Base-by-base conservation (phyloP, 2,329 filamentous ascomycete species). In the Aspergillus alliaceus region DNA sequence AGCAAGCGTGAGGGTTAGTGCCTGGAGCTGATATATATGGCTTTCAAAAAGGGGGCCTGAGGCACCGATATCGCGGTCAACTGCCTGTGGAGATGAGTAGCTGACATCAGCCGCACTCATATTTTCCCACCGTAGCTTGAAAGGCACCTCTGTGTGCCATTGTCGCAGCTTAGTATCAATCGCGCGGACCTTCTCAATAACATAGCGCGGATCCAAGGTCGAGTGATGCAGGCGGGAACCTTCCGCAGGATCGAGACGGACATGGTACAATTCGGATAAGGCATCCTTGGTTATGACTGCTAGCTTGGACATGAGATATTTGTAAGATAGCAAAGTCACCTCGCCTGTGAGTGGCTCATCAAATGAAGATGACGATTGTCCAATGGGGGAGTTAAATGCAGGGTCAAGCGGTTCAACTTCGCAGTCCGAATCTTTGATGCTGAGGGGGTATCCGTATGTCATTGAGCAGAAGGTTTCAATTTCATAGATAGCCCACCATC, bases 401-500 rank as follows among this genome's bases (percentile, higher is more conserved):
- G 73, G 68, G 31, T 74, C 64, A 6, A 75, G 51, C 0, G 62
- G 53, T 7, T 69, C 67, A 0, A 74, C 65, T 24, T 70, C 66
- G 14, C 69, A 75, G 53, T 76, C 74, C 0, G 46, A 54, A 32
- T 74, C 73, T 0, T 59, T 59, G 14, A 76, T 74, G 6, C 66
- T 64, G 18, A 64, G 64, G 3, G 75, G 74, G 40, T 73, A 76
- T 1, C 75, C 74, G 35, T 77, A 77, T 0, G 73, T 64, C 67
- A 77, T 76, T 0, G 74, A 76, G 53, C 72, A 76, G 22, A 76
- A 75, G 0, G 72, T 75, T 35, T 77, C 75, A 1, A 76, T 71
- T 49, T 77, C 75, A 35, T 77, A 74, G 0, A 77, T 69, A 1
- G 75, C 74, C 73, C 75, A 77, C 75, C 75, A 77, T 9, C 72